These are phyloP conservation scores for Ambrosiella xylebori DNA, from an alignment of 2,329 filamentous ascomycete species.

Conservation along the genomic window DNA sequence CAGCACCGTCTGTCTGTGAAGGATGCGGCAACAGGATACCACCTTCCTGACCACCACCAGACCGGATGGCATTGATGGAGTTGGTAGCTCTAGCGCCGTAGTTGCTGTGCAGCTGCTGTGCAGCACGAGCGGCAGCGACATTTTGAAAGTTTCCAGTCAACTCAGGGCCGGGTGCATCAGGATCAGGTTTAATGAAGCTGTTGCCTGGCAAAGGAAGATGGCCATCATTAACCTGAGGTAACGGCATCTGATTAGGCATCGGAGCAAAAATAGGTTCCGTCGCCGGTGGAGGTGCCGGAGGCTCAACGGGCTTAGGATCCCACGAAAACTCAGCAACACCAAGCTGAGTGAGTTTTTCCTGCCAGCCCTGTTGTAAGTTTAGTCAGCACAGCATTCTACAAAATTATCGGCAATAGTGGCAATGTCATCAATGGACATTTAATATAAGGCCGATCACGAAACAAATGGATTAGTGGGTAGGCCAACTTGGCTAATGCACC, in stretches of 20 bases:
- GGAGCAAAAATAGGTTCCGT: slow-evolving; percentile 14
- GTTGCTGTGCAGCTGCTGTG: slow-evolving; percentile 37
- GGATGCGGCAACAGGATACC: slow-evolving; percentile 20
- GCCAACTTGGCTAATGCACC: slow-evolving; percentile 10
- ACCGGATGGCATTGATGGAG: slow-evolving; percentile 46
- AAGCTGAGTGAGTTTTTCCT: slow-evolving; percentile 71
- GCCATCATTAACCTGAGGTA: slow-evolving; percentile 16
- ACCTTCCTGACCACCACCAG: slow-evolving; percentile 21
- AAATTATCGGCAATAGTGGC: too few relatives aligned
- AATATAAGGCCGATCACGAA: too few relatives aligned
- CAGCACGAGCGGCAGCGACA: slow-evolving; percentile 36
- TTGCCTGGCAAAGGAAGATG: slow-evolving; percentile 14
- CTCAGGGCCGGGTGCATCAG: slow-evolving; percentile 7
- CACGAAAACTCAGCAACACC: slow-evolving; percentile 82
- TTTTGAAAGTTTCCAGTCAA: slow-evolving; percentile 16
- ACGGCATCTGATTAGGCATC: slow-evolving; percentile 16
- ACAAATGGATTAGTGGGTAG: background rate
- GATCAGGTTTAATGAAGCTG: slow-evolving; percentile 10
- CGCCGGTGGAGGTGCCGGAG: slow-evolving; percentile 18
- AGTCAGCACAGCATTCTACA: too few relatives aligned
- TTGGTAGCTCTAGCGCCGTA: slow-evolving; percentile 48
- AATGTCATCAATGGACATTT: too few relatives aligned
- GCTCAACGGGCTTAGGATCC: slow-evolving; percentile 61
- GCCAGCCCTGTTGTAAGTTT: slow-evolving; percentile 55
- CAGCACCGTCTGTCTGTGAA: slow-evolving; percentile 56